These are phyloP conservation scores for Pichiaceae sp. DNA, from an alignment of 1,139 yeast genomes.

Conservation along the genomic window DNA sequence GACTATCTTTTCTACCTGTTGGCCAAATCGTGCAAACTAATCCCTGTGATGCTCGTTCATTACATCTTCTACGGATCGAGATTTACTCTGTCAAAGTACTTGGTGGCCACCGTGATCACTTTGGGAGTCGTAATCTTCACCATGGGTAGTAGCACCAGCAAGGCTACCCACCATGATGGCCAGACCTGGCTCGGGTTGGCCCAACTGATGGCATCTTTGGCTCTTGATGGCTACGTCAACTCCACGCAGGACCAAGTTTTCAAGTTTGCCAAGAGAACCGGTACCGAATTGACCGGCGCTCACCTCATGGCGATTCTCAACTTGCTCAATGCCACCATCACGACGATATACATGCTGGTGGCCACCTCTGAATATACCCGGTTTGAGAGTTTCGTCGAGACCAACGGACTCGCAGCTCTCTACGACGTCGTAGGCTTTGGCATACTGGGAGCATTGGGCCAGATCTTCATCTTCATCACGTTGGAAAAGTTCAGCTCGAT, in stretches of 20 bases:
- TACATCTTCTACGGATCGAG: slow-evolving; percentile 59
- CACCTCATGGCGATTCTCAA: slow-evolving; percentile 83
- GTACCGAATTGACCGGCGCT: slow-evolving; percentile 63
- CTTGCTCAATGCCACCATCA: slow-evolving; percentile 29
- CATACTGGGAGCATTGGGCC: slow-evolving; percentile 83
- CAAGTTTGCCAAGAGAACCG: slow-evolving; percentile 16
- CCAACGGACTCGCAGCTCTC: slow-evolving; percentile 40
- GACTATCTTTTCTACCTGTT: slow-evolving; percentile 78
- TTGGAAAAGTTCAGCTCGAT: slow-evolving; percentile 79
- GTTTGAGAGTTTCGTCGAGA: slow-evolving; percentile 35
- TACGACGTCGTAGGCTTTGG: slow-evolving; percentile 61
- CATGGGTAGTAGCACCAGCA: slow-evolving; percentile 24
- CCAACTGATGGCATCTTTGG: slow-evolving; percentile 52
- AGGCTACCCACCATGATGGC: slow-evolving; percentile 25
- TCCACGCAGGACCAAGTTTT: slow-evolving; percentile 88
- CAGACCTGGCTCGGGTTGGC: slow-evolving; percentile 48
- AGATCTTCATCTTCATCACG: slow-evolving; percentile 80
- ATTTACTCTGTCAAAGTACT: slow-evolving; percentile 70
- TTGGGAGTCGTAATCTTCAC: slow-evolving; percentile 79
- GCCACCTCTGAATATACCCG: slow-evolving; percentile 45
- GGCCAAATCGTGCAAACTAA: slow-evolving; percentile 87
- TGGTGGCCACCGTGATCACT: slow-evolving; percentile 71
- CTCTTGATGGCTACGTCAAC: slow-evolving; percentile 87
- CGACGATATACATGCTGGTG: slow-evolving; percentile 32
- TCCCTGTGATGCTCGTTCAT: slow-evolving; percentile 88